These are phyloP conservation scores for Vaccinium vitisidaea DNA, from an alignment of 148 eudicot genomes.

Conservation along the genomic window DNA sequence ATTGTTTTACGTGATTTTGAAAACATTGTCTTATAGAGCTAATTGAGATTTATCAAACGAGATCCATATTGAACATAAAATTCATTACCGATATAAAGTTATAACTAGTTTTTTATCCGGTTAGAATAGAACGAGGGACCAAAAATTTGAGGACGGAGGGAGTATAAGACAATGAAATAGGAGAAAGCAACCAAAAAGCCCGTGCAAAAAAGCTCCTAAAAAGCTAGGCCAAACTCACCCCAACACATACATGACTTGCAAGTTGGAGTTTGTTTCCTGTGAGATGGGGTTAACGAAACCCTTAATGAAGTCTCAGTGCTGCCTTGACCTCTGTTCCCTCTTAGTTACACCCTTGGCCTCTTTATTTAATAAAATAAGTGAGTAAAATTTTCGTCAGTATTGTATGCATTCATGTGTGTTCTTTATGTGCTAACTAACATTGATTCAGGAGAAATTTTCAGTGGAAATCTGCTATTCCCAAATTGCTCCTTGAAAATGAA, in stretches of 20 bases:
- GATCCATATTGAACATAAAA: no score
- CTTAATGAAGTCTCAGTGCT: background rate
- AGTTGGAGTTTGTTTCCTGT: background rate
- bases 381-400: background rate
- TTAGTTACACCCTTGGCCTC: background rate
- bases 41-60: no score
- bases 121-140: no score
- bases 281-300: background rate
- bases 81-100: no score
- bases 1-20: no score
- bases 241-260: background rate
- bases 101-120: no score
- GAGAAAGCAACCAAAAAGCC: no score
- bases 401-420: background rate
- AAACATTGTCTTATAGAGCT: no score
- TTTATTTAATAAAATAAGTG: background rate
- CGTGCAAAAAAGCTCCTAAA: no score
- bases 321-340: background rate
- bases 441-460: background rate
- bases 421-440: background rate
- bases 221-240: no score
- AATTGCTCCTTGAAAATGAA: background rate
- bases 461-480: conserved; percentile 5
- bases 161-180: no score
- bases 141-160: no score